These are phyloP conservation scores for Penicillium italicum DNA, from an alignment of 2,329 filamentous ascomycete genomes.

Conservation along the genomic window DNA sequence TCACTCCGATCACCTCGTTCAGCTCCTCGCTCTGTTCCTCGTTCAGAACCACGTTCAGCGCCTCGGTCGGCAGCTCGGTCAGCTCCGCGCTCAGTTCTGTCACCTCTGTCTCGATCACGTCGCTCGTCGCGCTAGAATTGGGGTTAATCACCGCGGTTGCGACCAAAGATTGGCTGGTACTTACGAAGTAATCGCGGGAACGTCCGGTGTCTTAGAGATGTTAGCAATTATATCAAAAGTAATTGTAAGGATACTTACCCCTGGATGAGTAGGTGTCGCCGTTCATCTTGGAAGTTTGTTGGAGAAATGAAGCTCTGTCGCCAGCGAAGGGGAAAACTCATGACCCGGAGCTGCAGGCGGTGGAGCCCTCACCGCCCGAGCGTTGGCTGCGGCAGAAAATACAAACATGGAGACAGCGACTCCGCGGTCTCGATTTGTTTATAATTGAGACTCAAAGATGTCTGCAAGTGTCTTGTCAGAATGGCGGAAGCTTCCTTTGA, in stretches of 20 bases:
- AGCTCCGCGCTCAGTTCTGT: conserved; percentile 41
- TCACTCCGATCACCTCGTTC: conserved; percentile 37
- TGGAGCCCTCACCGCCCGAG: conserved; percentile 26
- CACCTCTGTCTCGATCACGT: conserved; percentile 41
- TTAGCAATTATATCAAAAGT: conserved; percentile 23
- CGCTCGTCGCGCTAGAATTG: conserved; percentile 45
- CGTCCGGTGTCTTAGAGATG: conserved; percentile 47
- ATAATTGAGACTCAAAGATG: too few relatives aligned
- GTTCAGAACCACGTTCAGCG: conserved; percentile 46
- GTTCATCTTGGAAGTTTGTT: conserved; percentile 62
- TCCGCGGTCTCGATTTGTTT: background rate
- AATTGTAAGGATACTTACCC: conserved; percentile 51
- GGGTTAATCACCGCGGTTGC: conserved; percentile 19
- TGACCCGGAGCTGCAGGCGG: conserved; percentile 24
- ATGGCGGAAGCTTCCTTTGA: conserved; percentile 84
- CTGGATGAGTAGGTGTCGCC: conserved; percentile 76
- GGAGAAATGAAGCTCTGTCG: conserved; percentile 18
- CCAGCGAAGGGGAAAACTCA: conserved; percentile 33
- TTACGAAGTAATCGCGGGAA: conserved; percentile 54
- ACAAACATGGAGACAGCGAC: background rate
- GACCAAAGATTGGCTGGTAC: conserved; percentile 20
- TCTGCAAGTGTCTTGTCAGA: conserved; percentile 55
- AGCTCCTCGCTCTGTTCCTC: conserved; percentile 45
- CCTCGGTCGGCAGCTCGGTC: conserved; percentile 46
- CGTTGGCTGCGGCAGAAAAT: conserved; percentile 9